phyloP scores from a whole-genome alignment of 108 stramenopile genomes.

The Skeletonema menzelii region DNA sequence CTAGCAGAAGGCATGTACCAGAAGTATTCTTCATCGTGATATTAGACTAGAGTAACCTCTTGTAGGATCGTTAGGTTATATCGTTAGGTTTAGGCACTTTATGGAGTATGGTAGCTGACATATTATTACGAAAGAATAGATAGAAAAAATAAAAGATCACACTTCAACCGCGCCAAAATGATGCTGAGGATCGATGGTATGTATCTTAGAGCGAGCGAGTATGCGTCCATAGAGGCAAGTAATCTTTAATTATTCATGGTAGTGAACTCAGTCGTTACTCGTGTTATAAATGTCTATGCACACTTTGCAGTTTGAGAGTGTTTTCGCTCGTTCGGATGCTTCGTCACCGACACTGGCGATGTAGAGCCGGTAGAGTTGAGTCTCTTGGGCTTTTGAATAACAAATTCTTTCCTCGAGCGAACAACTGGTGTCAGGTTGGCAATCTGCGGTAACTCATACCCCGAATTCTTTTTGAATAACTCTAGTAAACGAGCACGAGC shows the following conservation, averaged over 20 bases:
- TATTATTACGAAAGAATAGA: too few species aligned
- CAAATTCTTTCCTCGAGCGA: background rate
- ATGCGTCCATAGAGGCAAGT: too few species aligned
- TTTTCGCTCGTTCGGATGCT: background rate
- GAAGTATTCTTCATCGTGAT: background rate
- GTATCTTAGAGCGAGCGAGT: too few species aligned
- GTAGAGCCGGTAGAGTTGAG: background rate
- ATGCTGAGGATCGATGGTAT: too few species aligned
- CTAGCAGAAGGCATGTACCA: background rate
- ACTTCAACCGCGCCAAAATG: background rate
- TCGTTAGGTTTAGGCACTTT: too few species aligned
- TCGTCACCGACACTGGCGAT: background rate
- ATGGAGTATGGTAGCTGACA: too few species aligned
- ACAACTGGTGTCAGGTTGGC: slow-evolving; percentile 15
- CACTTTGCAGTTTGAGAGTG: background rate
- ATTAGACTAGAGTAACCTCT: too few species aligned
- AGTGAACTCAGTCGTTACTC: too few species aligned
- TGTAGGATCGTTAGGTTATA: too few species aligned
- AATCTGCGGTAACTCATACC: slow-evolving; percentile 17
- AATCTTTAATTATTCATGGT: too few species aligned
- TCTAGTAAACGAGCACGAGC: slow-evolving; percentile 10
- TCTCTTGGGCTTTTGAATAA: background rate
- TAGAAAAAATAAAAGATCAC: too few species aligned
- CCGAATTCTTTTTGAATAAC: slow-evolving; percentile 12
- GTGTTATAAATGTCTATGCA: background rate